These are phyloP conservation scores for Talaromyces albobiverticillius DNA, from an alignment of 2,329 filamentous ascomycete genomes.

Conservation along the genomic window DNA sequence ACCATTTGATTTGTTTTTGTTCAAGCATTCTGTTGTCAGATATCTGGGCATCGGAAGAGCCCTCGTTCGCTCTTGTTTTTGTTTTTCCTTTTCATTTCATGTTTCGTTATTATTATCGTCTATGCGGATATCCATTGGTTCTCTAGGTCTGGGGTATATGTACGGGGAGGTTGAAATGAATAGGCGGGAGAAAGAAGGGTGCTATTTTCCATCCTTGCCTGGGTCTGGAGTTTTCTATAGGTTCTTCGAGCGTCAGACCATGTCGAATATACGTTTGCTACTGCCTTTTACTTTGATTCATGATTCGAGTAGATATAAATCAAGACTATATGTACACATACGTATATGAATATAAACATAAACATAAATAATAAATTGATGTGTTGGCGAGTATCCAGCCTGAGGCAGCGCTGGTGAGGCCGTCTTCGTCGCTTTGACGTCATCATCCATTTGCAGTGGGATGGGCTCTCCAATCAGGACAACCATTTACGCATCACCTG, in stretches of 20 bases:
- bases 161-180: conserved; percentile 21
- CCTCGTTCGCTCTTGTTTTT: conserved; percentile 15
- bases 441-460: conserved; percentile 1
- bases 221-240: conserved; percentile 11
- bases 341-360: no score
- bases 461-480: background rate
- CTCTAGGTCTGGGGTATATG: conserved; percentile 30
- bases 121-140: conserved; percentile 19
- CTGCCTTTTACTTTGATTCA: background rate
- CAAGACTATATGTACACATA: background rate
- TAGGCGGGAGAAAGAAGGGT: background rate
- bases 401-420: background rate
- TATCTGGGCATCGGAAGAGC: conserved; percentile 14
- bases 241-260: background rate
- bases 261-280: background rate
- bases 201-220: background rate
- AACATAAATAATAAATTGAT: no score
- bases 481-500: background rate
- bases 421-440: conserved; percentile 13
- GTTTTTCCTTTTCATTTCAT: conserved; percentile 16
- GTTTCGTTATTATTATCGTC: conserved; percentile 21
- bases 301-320: background rate
- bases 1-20: conserved; percentile 15
- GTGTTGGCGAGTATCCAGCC: no score
- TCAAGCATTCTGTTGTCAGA: conserved; percentile 17